Conservation (phyloP, 805 yeast genomes). For the Saturnispora quitensis region DNA sequence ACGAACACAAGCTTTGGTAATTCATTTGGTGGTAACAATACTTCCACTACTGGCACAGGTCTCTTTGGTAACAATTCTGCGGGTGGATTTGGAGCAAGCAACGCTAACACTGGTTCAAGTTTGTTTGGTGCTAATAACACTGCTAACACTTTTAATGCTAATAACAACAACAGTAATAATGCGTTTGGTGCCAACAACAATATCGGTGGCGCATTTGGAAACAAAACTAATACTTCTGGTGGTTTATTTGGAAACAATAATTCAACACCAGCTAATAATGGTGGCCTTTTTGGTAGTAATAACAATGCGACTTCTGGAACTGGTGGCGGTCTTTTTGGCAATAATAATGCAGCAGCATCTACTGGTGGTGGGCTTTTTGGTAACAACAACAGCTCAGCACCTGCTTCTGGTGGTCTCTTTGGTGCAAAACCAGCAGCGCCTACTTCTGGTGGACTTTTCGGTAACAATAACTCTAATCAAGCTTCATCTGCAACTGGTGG, state of each 20-base stretch:
- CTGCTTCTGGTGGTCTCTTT: conserved; percentile 10
- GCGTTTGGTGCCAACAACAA: conserved; percentile 26
- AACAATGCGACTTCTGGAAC: conserved; percentile 17
- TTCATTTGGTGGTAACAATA: conserved; percentile 12
- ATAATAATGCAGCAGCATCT: neutral
- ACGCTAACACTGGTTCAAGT: conserved; percentile 17
- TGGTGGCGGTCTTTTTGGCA: conserved; percentile 30
- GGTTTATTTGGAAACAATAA: conserved; percentile 24
- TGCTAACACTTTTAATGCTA: conserved; percentile 11
- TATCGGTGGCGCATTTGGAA: conserved; percentile 8
- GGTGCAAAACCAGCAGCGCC: conserved; percentile 17
- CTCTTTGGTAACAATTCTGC: conserved; percentile 14
- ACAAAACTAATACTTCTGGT: conserved; percentile 18
- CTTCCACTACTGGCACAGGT: conserved; percentile 36
- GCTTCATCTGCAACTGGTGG: conserved; percentile 37
- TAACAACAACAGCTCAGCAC: conserved; percentile 8
- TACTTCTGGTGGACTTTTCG: conserved; percentile 32
- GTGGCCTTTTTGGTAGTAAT: conserved; percentile 16
- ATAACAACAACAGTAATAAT: conserved; percentile 20
- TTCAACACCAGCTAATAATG: neutral
- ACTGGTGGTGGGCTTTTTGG: conserved; percentile 21
- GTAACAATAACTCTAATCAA: conserved; percentile 1
- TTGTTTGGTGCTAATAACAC: conserved; percentile 30
- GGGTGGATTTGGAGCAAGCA: conserved; percentile 9
- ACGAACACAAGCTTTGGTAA: conserved; percentile 34